Base-by-base conservation (phyloP, 2,329 filamentous ascomycete genomes). In the Fonsecaea nubica region DNA sequence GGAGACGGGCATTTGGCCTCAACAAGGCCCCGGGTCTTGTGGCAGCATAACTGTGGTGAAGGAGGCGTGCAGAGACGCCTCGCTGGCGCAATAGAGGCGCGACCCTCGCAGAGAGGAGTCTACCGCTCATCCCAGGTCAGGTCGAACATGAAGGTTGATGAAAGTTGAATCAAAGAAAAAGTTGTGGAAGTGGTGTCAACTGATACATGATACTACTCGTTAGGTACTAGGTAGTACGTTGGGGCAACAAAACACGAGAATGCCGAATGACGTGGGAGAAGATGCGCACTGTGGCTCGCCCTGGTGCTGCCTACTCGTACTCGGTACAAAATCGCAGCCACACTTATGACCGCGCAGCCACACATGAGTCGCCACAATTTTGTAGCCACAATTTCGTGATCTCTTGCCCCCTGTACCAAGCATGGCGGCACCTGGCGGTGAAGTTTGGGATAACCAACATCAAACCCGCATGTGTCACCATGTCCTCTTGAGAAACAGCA, bases 51-150 rank as follows among this genome's bases (percentile, higher is more conserved):
- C 63, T 87, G 79, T 91, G 88, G 72, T 90, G 82, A 76, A 89
- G 86, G 74, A 90, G 89, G 74, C 83, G 79, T 72, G 83, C 84
- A 10, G 58, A 35, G 33, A 50, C 45, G 21, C 45, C 25, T 38
- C 59, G 63, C 78, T 87, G 87, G 80, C 88, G 87, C 77, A 88
- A 83, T 74, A 88, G 80, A 79, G 89, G 87, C 80, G 87, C 82
- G 73, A 91, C 85, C 80, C 90, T 88, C 77, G 89, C 87, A 79
- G 90, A 89, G 80, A 93, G 83, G 75, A 92, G 87, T 85, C 90
- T 89, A 84, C 86, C 87, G 82, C 87, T 90, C 88, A 90, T 90
- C 65, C 71, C 72, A 70, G 60, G 63, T 65, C 63, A 18, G 60
- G 32, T 69, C 50, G 52, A 66, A 58, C 69, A 71, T 69, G 18